These are phyloP conservation scores for Aureobasidium lini DNA, from an alignment of 2,329 filamentous ascomycete genomes.

Conservation along the genomic window DNA sequence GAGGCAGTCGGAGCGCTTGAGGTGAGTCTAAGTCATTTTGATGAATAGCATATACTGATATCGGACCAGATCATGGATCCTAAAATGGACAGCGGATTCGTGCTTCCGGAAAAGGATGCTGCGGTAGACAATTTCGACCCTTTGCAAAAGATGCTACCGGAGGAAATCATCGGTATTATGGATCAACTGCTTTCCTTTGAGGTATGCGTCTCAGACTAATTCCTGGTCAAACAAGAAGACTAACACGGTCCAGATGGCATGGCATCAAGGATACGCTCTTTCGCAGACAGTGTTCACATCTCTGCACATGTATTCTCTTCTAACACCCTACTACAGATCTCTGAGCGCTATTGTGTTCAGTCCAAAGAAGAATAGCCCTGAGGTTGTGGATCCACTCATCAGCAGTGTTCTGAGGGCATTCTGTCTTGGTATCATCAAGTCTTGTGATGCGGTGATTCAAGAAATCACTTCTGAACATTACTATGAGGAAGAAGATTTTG, in stretches of 20 bases:
- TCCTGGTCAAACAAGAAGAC: neutral
- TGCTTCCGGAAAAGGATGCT: constrained; percentile 47
- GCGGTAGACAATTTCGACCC: constrained; percentile 55
- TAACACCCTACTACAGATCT: constrained; percentile 32
- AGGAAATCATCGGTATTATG: constrained; percentile 85
- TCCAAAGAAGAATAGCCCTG: neutral
- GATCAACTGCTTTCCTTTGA: constrained; percentile 87
- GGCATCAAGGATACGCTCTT: constrained; percentile 92
- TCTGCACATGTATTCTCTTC: constrained; percentile 75
- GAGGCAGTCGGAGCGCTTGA: constrained; percentile 86
- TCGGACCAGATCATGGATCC: constrained; percentile 85
- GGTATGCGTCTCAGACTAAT: constrained; percentile 40
- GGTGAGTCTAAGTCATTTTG: constrained; percentile 28
- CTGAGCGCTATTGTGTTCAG: constrained; percentile 21
- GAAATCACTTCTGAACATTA: constrained; percentile 76
- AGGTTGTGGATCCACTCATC: constrained; percentile 35
- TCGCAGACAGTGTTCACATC: constrained; percentile 94
- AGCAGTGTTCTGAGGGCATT: constrained; percentile 71
- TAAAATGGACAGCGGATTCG: constrained; percentile 95
- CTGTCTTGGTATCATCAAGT: constrained; percentile 76
- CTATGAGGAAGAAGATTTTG: constrained; percentile 98
- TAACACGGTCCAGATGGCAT: constrained; percentile 63
- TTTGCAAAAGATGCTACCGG: constrained; percentile 56
- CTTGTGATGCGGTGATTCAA: constrained; percentile 69
- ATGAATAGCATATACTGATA: neutral